These are phyloP conservation scores for Starmera caribaea DNA, from an alignment of 805 yeast species.

Conservation along the genomic window DNA sequence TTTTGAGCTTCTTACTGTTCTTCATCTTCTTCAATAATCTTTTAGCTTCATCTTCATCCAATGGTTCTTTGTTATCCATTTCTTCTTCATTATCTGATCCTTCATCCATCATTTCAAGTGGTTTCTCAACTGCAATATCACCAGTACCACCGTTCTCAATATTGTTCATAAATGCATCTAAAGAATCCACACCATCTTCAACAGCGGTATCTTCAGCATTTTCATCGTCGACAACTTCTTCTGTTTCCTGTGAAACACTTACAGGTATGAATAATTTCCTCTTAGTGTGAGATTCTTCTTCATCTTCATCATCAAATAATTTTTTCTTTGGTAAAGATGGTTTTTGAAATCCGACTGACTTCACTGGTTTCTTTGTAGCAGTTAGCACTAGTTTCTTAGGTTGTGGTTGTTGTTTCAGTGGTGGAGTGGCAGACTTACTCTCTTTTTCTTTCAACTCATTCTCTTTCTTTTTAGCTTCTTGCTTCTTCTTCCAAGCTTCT, in stretches of 20 bases:
- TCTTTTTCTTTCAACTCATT: conserved; percentile 10
- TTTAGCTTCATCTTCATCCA: conserved; percentile 22
- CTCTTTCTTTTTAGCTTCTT: conserved; percentile 17
- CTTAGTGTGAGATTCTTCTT: conserved; percentile 16
- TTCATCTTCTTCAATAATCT: conserved; percentile 25
- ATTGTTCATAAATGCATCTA: conserved; percentile 35
- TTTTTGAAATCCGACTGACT: background rate
- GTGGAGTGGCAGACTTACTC: background rate
- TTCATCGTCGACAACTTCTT: conserved; percentile 6
- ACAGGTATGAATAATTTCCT: conserved; percentile 14
- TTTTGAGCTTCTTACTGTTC: conserved; percentile 37
- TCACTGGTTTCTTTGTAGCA: background rate
- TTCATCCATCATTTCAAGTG: conserved; percentile 17
- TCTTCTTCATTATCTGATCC: conserved; percentile 13
- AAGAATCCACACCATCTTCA: conserved; percentile 30
- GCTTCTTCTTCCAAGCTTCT: conserved; percentile 44
- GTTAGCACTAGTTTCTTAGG: conserved; percentile 1
- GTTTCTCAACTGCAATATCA: conserved; percentile 1
- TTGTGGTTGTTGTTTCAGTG: background rate
- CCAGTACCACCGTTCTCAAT: conserved; percentile 12
- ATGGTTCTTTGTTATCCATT: conserved; percentile 3
- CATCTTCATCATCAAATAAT: conserved; percentile 21
- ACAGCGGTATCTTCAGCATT: conserved; percentile 4
- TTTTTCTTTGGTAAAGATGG: conserved; percentile 6
- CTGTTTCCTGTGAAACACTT: background rate